These are phyloP conservation scores for Claviceps africana DNA, from an alignment of 2,329 filamentous ascomycete genomes.

Conservation along the genomic window DNA sequence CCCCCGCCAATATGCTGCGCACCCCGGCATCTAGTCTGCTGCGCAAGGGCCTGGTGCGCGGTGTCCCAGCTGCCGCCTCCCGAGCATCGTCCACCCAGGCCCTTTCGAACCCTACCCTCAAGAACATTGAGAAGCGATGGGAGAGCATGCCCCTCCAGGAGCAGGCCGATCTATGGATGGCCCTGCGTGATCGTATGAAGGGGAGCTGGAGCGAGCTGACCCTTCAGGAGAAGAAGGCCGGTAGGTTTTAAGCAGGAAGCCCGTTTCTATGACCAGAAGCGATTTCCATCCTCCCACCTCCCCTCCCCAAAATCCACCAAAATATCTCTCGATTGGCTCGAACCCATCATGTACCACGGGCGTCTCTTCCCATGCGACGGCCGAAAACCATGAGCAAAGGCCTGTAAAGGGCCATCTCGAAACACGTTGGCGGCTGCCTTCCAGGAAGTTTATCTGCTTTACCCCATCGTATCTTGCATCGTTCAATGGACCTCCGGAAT, in stretches of 20 bases:
- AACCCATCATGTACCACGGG: conserved; percentile 9
- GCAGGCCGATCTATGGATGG: conserved; percentile 99
- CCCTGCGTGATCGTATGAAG: conserved; percentile 97
- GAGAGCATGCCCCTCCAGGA: conserved; percentile 95
- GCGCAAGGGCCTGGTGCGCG: conserved; percentile 33
- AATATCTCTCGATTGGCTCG: conserved; percentile 22
- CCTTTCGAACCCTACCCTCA: conserved; percentile 93
- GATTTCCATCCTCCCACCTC: background rate
- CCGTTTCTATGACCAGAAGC: conserved; percentile 6
- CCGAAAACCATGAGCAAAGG: background rate
- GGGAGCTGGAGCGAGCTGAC: conserved; percentile 91
- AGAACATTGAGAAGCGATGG: conserved; percentile 99
- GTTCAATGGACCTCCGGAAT: background rate
- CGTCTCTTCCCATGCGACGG: background rate
- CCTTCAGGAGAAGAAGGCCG: conserved; percentile 95
- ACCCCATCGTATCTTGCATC: background rate
- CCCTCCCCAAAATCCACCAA: conserved; percentile 11
- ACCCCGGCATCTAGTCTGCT: conserved; percentile 37
- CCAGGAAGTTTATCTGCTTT: background rate
- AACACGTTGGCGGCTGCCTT: background rate
- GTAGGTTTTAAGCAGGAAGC: conserved; percentile 40
- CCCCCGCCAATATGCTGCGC: conserved; percentile 36
- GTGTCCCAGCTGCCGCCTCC: conserved; percentile 30
- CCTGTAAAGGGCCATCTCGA: background rate
- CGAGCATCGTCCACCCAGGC: conserved; percentile 62